Evolutionary conservation across 257 asterid species (phyloP), one percentile per base, ranked within the genome.

Genomic region (Buddleja alternifolia): DNA sequence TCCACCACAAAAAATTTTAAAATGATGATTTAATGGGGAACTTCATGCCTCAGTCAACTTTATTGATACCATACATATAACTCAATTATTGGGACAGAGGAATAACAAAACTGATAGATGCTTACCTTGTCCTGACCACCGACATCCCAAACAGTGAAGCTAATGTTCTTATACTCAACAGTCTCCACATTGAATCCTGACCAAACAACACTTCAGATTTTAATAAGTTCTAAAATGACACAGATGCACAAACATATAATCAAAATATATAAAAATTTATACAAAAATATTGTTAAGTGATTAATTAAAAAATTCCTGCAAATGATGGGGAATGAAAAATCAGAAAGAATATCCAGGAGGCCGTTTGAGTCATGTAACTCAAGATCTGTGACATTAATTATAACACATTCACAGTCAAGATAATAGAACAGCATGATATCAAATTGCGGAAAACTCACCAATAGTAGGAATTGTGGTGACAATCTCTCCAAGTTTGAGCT

Each of bases 391-490:
- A 52, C 7, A 37, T 23, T 8, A 19, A 60, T 24, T 44, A 60
- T 17, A 10, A 63, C 20, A 70, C 4, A 58, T 5, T 20, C 37
- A 34, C 44, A 41, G 42, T 25, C 11, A 4, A 46, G 53, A 8
- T 32, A 48, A 66, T n/a, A n/a, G n/a, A 36, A 15, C 34, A 37
- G 9, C 14, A 66, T 24, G 21, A 20, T 37, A 47, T 16, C 32
- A 0, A 64, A 48, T 6, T 7, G 41, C 52, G 7, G 19, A 19
- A 39, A 67, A 25, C 79, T 29, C 54, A 81, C 85, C 83, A 53
- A 81, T 81, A 69, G 85, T 81, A 42, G 85, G 85, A 62, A 81
- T 81, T 19, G 85, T 81, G 61, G 85, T 81, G 53, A 81, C 85
- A 17, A 81, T 81, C 69, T 81, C 85, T 71, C 85, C 85, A 50